These are phyloP conservation scores for Colletotrichum godetiae DNA, from an alignment of 2,329 filamentous ascomycete species.

Conservation along the genomic window DNA sequence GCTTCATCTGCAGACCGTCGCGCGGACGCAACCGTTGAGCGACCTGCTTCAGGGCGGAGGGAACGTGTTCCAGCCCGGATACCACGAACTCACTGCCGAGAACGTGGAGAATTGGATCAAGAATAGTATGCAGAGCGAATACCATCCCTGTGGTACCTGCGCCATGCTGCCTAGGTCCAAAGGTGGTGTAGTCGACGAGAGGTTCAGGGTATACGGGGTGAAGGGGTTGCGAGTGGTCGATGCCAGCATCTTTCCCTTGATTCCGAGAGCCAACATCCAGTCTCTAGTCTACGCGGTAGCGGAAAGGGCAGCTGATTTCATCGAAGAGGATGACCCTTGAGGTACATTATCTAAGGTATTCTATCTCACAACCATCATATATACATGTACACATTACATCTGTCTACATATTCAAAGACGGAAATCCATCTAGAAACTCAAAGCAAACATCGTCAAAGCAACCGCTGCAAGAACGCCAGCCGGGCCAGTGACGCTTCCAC, in stretches of 20 bases:
- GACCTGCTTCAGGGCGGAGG: conserved; percentile 22
- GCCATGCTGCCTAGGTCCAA: conserved; percentile 31
- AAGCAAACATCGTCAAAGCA: neutral
- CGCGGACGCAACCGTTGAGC: conserved; percentile 19
- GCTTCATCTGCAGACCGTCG: conserved; percentile 22
- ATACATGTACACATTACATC: neutral
- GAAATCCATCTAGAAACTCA: neutral
- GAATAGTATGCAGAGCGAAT: conserved; percentile 26
- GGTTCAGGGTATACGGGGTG: conserved; percentile 45
- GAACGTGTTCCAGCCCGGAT: conserved; percentile 23
- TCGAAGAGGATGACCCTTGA: conserved; percentile 10
- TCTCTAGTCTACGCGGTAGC: conserved; percentile 50
- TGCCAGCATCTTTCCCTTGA: conserved; percentile 46
- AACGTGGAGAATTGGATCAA: conserved; percentile 26
- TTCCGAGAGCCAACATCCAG: conserved; percentile 45
- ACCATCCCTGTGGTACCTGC: conserved; percentile 30
- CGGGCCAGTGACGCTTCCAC: neutral
- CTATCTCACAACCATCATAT: neutral
- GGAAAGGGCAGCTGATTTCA: conserved; percentile 39
- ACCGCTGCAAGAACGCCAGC: neutral
- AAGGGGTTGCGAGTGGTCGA: conserved; percentile 42
- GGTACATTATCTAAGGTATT: neutral
- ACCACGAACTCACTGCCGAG: conserved; percentile 9
- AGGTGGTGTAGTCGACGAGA: conserved; percentile 46
- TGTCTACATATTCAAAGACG: neutral